Evolutionary conservation across 2,329 filamentous ascomycete species (phyloP), one percentile per base, ranked within the genome.

Genomic region (Hypoxylon sp.): DNA sequence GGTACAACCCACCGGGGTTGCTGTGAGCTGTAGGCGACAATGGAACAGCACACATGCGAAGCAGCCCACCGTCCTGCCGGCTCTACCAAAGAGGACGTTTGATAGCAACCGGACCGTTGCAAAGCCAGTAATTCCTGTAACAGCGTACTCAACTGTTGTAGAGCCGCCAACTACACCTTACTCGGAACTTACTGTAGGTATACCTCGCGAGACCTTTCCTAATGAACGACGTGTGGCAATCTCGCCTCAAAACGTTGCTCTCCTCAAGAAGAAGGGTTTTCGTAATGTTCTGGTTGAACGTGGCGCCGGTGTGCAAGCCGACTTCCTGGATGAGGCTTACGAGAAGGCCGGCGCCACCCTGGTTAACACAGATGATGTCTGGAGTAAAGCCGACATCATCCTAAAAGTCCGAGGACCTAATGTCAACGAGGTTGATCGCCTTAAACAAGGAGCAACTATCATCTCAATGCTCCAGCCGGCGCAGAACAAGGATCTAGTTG

Each of bases 201-300:
- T 96, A 3, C 93, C 93, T 13, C 88, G 87, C 64, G 94, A 97
- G 80, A 91, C 88, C n/a, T 94, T 87, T 74, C 87, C 90, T 0
- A 88, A 90, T 64, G 94, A 97, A 82, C 90, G 91, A 46, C 92
- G 94, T 55, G 94, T 97, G 13, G 93, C 94, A 31, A 86, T 97
- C 62, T 95, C 93, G 0, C 94, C 94, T 1, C 89, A 92, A 71
- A 97, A 97, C 82, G 92, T 94, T 14, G 87, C 90, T 1, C 83
- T 97, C 0, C 82, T 97, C 1, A 87, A 94, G 70, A 97, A 97
- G 79, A 97, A 97, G 79, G 94, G 94, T 35, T 96, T 94, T 78
- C 86, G 85, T 35, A 88, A 89, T 69, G 88, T 97, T 24, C 81
- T 97, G 2, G 87, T 97, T 39, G 92, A 97, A 81, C 88, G 89